Conservation (phyloP, 495 filamentous ascomycete genomes). For the Opeltia flavorubescens region DNA sequence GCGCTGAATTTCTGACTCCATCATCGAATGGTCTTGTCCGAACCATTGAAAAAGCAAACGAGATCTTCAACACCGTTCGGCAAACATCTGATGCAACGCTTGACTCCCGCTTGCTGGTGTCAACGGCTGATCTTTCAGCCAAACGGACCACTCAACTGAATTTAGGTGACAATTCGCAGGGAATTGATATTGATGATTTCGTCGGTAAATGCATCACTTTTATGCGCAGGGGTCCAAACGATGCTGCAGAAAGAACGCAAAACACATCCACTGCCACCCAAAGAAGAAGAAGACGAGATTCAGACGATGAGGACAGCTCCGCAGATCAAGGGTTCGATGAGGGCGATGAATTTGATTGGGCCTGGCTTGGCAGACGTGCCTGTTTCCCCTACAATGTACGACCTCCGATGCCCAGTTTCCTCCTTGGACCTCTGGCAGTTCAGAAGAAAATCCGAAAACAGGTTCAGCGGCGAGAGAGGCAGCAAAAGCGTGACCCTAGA, state of each 20-base stretch:
- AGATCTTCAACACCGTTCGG: slow-evolving; percentile 53
- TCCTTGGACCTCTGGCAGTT: slow-evolving; percentile 78
- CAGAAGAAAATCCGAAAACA: slow-evolving; percentile 64
- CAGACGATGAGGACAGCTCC: slow-evolving; percentile 6
- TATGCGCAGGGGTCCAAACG: slow-evolving; percentile 50
- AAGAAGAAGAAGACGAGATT: slow-evolving; percentile 22
- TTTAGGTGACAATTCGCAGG: slow-evolving; percentile 50
- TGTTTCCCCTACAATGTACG: slow-evolving; percentile 58
- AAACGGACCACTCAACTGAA: slow-evolving; percentile 58
- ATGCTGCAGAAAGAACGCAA: slow-evolving; percentile 7
- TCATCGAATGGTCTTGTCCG: slow-evolving; percentile 46
- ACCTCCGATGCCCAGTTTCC: slow-evolving; percentile 67
- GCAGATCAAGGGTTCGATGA: slow-evolving; percentile 45
- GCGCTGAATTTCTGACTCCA: slow-evolving; percentile 47
- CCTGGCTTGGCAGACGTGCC: slow-evolving; percentile 61
- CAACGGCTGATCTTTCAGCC: slow-evolving; percentile 59
- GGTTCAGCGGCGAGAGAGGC: slow-evolving; percentile 48
- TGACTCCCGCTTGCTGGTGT: slow-evolving; percentile 72
- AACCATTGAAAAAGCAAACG: slow-evolving; percentile 50
- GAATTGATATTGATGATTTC: slow-evolving; percentile 86
- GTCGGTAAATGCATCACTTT: slow-evolving; percentile 80
- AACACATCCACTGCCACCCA: slow-evolving; percentile 7
- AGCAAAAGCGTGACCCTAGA: slow-evolving; percentile 46
- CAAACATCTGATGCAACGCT: slow-evolving; percentile 89
- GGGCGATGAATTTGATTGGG: slow-evolving; percentile 79